Conservation (phyloP, 805 yeast genomes). For the Wickerhamiella vanderwaltii region DNA sequence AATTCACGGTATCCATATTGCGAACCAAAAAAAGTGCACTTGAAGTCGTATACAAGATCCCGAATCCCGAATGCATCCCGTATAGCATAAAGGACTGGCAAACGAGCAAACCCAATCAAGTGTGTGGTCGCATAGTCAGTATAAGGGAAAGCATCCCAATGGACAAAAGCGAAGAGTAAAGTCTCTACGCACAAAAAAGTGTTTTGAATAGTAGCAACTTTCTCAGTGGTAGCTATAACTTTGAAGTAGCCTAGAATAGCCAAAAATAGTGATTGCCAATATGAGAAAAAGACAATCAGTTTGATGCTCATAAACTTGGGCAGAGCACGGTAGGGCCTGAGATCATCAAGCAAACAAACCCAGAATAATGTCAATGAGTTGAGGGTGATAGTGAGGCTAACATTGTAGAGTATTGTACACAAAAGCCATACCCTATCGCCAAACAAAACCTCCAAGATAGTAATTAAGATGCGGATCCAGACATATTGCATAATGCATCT, state of each 20-base stretch:
- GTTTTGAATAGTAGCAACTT: constrained; percentile 59
- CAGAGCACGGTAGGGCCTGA: constrained; percentile 73
- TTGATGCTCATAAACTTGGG: constrained; percentile 90
- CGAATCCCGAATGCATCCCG: constrained; percentile 63
- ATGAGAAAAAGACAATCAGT: constrained; percentile 89
- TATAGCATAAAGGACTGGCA: constrained; percentile 50
- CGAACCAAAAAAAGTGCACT: constrained; percentile 52
- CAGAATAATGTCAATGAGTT: constrained; percentile 84
- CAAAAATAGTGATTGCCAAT: constrained; percentile 78
- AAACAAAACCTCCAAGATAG: constrained; percentile 23
- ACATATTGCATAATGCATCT: constrained; percentile 86
- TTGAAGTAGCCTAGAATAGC: constrained; percentile 31
- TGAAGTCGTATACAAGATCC: constrained; percentile 75
- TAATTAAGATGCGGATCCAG: constrained; percentile 83
- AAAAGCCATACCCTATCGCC: constrained; percentile 38
- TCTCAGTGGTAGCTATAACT: constrained; percentile 23
- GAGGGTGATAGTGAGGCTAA: constrained; percentile 68
- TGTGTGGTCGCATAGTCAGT: constrained; percentile 49
- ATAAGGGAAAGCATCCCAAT: constrained; percentile 74
- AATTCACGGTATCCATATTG: constrained; percentile 70
- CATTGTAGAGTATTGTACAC: constrained; percentile 59
- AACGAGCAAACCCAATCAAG: constrained; percentile 58
- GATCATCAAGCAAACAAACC: constrained; percentile 73
- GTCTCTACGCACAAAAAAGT: constrained; percentile 71
- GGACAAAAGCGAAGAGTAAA: constrained; percentile 77